Base-by-base conservation (phyloP, 2,329 filamentous ascomycete species). In the Monilinia laxa region DNA sequence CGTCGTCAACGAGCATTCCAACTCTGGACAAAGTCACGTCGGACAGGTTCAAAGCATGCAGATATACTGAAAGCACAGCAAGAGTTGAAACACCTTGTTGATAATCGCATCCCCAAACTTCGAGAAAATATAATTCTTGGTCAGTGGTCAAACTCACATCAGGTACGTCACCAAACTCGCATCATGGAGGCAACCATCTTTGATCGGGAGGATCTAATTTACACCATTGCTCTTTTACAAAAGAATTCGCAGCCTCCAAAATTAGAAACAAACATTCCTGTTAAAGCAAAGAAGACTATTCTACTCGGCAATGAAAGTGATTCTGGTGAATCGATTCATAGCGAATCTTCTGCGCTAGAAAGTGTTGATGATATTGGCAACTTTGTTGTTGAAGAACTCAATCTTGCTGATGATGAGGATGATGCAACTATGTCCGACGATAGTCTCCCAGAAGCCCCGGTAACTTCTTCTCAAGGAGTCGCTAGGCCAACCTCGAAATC, bases 151-250 rank as follows among this genome's bases (percentile, higher is more conserved):
- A 84, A 79, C 10, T 78, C 79, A 28, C 72, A 77, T 1, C 81
- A 87, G 18, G 74, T 95, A 18, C 78, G 80, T 35, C 78, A 77
- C 7, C 84, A 87, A 71, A 87, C 87, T 59, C 77, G 79, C 14
- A 83, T 79, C 47, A 79, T 96, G 65, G 87, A 94, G 68, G 79
- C 81, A 5, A 92, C 83, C 4, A 78, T 97, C 0, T 83, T 85
- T 47, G 83, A 90, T 65, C 83, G 84, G 59, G 80, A 88, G 72
- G 77, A 84, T 51, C 75, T 82, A 11, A 73, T 74, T 10, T 89
- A 85, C 84, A 74, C 80, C 3, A 78, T 84, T n/a, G 70, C 75
- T 9, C 71, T 84, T 31, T 77, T 87, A 5, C 68, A 77, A 51
- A 79, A 79, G 23, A 79, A 78, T 18, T 77, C 78, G 57, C 81